Percentiles rank a stretch among this genome's conserved stretches.
Evolutionary conservation across 179 eudicot species (phyloP).

Genomic region (Corrigiola litoralis): DNA sequence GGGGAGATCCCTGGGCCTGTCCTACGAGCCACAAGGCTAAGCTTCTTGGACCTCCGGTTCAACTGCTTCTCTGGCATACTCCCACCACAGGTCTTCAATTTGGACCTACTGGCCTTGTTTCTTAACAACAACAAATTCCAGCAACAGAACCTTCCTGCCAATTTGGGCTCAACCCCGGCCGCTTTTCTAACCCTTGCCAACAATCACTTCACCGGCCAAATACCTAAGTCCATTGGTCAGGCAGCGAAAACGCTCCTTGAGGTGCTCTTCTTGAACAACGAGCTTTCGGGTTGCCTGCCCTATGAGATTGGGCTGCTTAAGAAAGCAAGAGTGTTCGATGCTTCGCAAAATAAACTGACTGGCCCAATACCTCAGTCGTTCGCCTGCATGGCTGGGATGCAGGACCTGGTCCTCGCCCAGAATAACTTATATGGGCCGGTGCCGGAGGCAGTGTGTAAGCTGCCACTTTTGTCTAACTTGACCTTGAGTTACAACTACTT

Average conservation of each 20-base stretch:
- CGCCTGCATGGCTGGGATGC: slow-evolving; percentile 31
- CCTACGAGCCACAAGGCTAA: slow-evolving; percentile 19
- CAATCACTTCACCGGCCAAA: slow-evolving; percentile 38
- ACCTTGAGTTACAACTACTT: slow-evolving; percentile 42
- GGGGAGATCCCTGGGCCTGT: slow-evolving; percentile 31
- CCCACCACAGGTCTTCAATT: slow-evolving; percentile 32
- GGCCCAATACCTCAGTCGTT: slow-evolving; percentile 55
- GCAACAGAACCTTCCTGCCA: slow-evolving; percentile 25
- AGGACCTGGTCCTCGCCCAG: slow-evolving; percentile 27
- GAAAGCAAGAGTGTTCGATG: slow-evolving; percentile 37
- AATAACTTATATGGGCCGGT: slow-evolving; percentile 42
- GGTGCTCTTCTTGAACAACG: slow-evolving; percentile 37
- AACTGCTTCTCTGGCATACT: slow-evolving; percentile 34
- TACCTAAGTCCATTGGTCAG: slow-evolving; percentile 38
- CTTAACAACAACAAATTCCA: slow-evolving; percentile 42
- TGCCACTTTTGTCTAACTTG: slow-evolving; percentile 27
- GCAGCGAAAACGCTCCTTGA: slow-evolving; percentile 28
- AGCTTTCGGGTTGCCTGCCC: slow-evolving; percentile 48
- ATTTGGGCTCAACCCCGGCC: slow-evolving; percentile 32
- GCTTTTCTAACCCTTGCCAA: slow-evolving; percentile 38
- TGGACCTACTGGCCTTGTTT: slow-evolving; percentile 27
- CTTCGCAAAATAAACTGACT: slow-evolving; percentile 26
- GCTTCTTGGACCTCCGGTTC: slow-evolving; percentile 45
- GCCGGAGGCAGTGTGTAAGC: slow-evolving; percentile 42
- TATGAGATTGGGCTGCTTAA: slow-evolving; percentile 39